A percentile compares a stretch with the other conserved stretches of the same genome.
Conservation (phyloP, 1,284 basidiomycete genomes). For the Malassezia brasiliensis region DNA sequence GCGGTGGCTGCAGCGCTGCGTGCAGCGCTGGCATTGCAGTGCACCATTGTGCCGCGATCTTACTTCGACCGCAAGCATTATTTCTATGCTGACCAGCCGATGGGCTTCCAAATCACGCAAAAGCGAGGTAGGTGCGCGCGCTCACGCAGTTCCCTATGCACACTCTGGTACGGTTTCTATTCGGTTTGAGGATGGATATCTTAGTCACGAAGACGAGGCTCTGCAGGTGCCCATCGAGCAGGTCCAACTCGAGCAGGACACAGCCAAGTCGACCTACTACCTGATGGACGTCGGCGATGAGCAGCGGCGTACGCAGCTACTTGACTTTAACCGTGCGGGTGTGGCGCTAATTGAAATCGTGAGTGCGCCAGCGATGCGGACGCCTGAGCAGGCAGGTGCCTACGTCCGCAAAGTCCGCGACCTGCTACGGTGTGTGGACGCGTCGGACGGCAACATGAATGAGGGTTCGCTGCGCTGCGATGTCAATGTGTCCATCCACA, state of each 20-base stretch:
- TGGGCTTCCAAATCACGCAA: slow-evolving; percentile 94
- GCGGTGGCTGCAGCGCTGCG: slow-evolving; percentile 72
- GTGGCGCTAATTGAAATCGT: slow-evolving; percentile 90
- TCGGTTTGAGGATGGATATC: slow-evolving; percentile 34
- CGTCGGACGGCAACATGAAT: slow-evolving; percentile 95
- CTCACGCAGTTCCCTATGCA: slow-evolving; percentile 63
- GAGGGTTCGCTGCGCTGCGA: slow-evolving; percentile 70
- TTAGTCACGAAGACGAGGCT: slow-evolving; percentile 49
- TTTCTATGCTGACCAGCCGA: slow-evolving; percentile 88
- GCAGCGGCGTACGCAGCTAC: slow-evolving; percentile 13
- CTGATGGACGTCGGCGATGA: slow-evolving; percentile 1
- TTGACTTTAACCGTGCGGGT: slow-evolving; percentile 87
- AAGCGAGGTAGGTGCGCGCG: slow-evolving; percentile 60
- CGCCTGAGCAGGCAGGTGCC: slow-evolving; percentile 78
- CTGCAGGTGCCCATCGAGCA: slow-evolving; percentile 70
- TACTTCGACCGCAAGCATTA: slow-evolving; percentile 82
- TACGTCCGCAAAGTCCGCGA: slow-evolving; percentile 79
- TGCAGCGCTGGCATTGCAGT: slow-evolving; percentile 70
- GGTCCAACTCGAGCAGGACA: slow-evolving; percentile 68
- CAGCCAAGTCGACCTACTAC: slow-evolving; percentile 71
- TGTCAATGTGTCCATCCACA: slow-evolving; percentile 69
- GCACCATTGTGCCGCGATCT: slow-evolving; percentile 52
- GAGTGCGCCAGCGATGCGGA: slow-evolving; percentile 80
- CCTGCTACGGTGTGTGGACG: slow-evolving; percentile 69
- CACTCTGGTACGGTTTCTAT: slow-evolving; percentile 60